These are phyloP conservation scores for Phaeolepiota aurea DNA, from an alignment of 768 basidiomycete genomes.

Conservation along the genomic window DNA sequence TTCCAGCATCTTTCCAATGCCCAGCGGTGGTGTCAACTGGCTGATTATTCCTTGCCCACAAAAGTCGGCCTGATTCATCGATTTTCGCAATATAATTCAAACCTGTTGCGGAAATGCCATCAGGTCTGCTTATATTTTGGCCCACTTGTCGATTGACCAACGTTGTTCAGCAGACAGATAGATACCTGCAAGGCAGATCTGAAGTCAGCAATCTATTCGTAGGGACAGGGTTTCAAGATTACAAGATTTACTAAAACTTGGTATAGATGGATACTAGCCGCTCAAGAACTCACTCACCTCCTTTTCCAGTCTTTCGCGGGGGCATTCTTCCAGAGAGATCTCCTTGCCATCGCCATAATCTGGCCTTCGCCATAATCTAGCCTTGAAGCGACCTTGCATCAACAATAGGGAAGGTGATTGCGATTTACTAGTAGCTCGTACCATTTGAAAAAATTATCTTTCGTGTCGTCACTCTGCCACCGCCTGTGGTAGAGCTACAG, in stretches of 20 bases:
- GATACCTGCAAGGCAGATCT: too few relatives aligned
- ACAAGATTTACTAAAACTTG: too few relatives aligned
- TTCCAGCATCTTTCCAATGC: constrained; percentile 53
- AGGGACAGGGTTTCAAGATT: too few relatives aligned
- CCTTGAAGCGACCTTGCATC: constrained; percentile 35
- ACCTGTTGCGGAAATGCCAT: too few relatives aligned
- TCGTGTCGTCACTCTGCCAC: constrained; percentile 53
- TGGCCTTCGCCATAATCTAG: constrained; percentile 56
- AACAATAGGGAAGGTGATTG: not conserved
- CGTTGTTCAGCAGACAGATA: constrained; percentile 55
- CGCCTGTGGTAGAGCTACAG: constrained; percentile 46
- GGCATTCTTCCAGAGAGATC: constrained; percentile 48
- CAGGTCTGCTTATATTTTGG: too few relatives aligned
- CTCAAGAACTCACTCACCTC: constrained; percentile 45
- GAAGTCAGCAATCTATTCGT: too few relatives aligned
- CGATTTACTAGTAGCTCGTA: not conserved
- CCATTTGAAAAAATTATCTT: constrained; percentile 64
- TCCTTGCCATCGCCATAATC: constrained; percentile 52
- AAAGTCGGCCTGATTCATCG: constrained; percentile 40
- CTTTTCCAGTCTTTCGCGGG: constrained; percentile 49
- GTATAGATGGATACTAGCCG: too few relatives aligned
- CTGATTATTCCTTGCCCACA: constrained; percentile 51
- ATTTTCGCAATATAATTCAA: constrained; percentile 59
- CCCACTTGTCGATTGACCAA: too few relatives aligned
- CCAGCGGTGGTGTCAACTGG: constrained; percentile 54